A percentile compares a stretch with the other conserved stretches of the same genome.
These are phyloP conservation scores for Zymoseptoria tritici DNA, from an alignment of 2,329 filamentous ascomycete species.

Conservation along the genomic window DNA sequence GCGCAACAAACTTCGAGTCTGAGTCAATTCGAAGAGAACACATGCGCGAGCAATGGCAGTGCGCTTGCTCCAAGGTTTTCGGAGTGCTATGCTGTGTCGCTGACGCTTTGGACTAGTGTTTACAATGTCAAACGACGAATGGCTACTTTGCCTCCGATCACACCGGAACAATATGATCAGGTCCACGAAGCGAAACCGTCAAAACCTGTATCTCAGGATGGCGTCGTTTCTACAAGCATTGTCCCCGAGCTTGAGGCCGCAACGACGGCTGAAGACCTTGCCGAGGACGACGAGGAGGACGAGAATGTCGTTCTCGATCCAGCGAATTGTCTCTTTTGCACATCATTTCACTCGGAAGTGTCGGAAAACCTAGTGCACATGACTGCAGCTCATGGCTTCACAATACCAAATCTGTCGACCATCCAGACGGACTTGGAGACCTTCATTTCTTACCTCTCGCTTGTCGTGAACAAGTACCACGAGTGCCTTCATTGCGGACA, in stretches of 20 bases:
- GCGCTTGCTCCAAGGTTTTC: neutral
- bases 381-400: conserved; percentile 42
- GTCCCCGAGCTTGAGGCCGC: neutral
- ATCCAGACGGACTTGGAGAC: conserved; percentile 43
- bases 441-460: conserved; percentile 42
- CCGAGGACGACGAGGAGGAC: neutral
- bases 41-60: conserved; percentile 15
- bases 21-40: conserved; percentile 9
- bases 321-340: conserved; percentile 34
- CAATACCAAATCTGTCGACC: conserved; percentile 12
- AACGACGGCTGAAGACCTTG: neutral
- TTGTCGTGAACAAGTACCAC: conserved; percentile 42
- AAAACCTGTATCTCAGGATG: neutral
- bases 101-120: conserved; percentile 2
- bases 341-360: conserved; percentile 24
- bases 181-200: neutral
- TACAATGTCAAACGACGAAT: conserved; percentile 13
- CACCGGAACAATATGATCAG: neutral
- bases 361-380: conserved; percentile 42
- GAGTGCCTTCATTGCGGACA: conserved; percentile 48
- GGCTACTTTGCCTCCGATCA: conserved; percentile 7
- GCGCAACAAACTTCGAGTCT: conserved; percentile 7
- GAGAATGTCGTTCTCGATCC: neutral
- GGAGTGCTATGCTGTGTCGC: neutral
- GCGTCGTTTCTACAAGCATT: neutral